phyloP scores from a whole-genome alignment of 2,329 filamentous ascomycete genomes.

The Microthyrium microscopicum region DNA sequence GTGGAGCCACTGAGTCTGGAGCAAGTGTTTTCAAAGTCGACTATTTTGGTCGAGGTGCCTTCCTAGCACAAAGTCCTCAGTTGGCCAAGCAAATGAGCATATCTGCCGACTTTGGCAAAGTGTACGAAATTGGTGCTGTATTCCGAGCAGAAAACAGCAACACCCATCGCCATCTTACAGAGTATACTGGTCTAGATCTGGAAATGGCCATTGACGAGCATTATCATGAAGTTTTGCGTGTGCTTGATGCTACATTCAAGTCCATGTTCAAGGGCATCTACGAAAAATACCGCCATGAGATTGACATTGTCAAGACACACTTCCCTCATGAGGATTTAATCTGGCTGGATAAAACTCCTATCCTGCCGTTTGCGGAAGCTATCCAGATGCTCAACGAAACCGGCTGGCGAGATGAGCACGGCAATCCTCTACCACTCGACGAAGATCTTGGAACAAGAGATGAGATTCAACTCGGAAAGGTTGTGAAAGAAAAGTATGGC shows the following conservation, averaged over 20 bases:
- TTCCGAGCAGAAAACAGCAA: conserved; percentile 94
- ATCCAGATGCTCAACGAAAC: conserved; percentile 66
- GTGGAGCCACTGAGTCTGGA: conserved; percentile 77
- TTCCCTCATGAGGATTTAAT: conserved; percentile 78
- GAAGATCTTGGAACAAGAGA: conserved; percentile 76
- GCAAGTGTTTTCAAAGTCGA: conserved; percentile 83
- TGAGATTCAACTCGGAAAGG: conserved; percentile 68
- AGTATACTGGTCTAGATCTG: conserved; percentile 83
- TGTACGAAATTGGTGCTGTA: conserved; percentile 80
- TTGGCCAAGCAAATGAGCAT: conserved; percentile 88
- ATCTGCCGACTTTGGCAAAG: conserved; percentile 71
- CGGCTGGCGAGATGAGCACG: conserved; percentile 62
- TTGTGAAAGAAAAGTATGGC: conserved; percentile 71
- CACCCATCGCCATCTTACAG: conserved; percentile 83
- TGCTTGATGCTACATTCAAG: conserved; percentile 70
- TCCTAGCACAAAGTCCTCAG: conserved; percentile 82
- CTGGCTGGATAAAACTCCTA: conserved; percentile 71
- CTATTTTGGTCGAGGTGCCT: conserved; percentile 77
- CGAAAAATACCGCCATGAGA: conserved; percentile 49
- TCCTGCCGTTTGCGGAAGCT: conserved; percentile 64
- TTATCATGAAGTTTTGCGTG: conserved; percentile 71
- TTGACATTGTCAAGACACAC: conserved; percentile 64
- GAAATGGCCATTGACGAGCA: conserved; percentile 84
- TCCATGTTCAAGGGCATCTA: conserved; percentile 59
- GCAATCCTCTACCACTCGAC: conserved; percentile 49